phyloP scores from a whole-genome alignment of 176 grass and related monocot genomes.

The Bromus sterilis region DNA sequence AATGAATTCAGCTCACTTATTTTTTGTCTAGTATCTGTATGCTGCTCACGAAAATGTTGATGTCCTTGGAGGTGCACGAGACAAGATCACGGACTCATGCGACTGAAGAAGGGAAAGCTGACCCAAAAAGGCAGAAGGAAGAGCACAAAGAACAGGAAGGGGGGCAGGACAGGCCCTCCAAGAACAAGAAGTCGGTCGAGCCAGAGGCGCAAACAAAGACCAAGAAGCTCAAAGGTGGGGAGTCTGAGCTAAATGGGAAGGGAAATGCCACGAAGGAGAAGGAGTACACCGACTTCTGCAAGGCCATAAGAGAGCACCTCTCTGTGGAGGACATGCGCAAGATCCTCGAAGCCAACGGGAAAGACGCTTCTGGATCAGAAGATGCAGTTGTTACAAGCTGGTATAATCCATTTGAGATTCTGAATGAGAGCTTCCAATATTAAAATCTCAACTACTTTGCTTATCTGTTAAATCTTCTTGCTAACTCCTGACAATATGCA shows the following conservation, averaged over 20 bases:
- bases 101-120: conserved; percentile 54
- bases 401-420: conserved; percentile 30
- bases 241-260: conserved; percentile 29
- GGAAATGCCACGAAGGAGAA: neutral
- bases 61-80: conserved; percentile 53
- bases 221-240: conserved; percentile 50
- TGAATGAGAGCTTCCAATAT: neutral
- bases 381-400: conserved; percentile 55
- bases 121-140: conserved; percentile 26
- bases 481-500: conserved; percentile 7
- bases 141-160: conserved; percentile 32
- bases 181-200: conserved; percentile 29
- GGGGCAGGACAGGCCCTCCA: conserved; percentile 7
- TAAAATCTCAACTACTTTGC: neutral
- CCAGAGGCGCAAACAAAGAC: conserved; percentile 10
- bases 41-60: neutral
- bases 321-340: conserved; percentile 60
- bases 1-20: neutral
- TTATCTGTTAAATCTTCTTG: neutral
- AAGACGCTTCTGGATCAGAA: conserved; percentile 55
- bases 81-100: conserved; percentile 40
- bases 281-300: conserved; percentile 63
- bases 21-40: neutral
- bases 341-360: conserved; percentile 71
- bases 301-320: conserved; percentile 46